Conservation (phyloP, 257 asterid species). For the Przewalskia tangutica region DNA sequence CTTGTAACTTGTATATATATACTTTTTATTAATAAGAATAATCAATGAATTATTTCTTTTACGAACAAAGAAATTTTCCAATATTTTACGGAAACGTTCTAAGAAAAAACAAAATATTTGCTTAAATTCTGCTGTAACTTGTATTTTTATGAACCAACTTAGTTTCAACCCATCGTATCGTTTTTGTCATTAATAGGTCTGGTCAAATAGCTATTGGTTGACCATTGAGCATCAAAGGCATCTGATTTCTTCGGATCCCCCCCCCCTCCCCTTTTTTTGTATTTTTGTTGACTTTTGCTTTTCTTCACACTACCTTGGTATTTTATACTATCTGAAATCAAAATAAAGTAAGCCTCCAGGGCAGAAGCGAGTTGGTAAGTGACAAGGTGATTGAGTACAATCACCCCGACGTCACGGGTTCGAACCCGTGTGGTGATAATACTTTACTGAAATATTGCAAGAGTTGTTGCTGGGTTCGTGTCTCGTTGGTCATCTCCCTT, state of each 20-base stretch:
- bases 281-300: neutral
- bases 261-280: too few relatives aligned
- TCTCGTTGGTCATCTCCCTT: too few relatives aligned
- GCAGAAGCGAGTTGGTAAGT: too few relatives aligned
- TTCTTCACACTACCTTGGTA: neutral
- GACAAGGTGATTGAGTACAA: too few relatives aligned
- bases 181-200: neutral
- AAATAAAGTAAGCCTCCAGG: neutral
- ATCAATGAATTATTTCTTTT: too few relatives aligned
- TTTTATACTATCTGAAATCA: neutral
- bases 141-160: neutral
- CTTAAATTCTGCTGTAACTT: neutral
- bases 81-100: neutral
- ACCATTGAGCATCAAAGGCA: neutral
- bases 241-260: neutral
- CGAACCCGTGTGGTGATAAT: too few relatives aligned
- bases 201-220: neutral
- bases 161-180: neutral
- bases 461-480: too few relatives aligned
- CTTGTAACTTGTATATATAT: too few relatives aligned
- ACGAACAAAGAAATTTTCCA: neutral
- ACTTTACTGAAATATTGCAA: too few relatives aligned
- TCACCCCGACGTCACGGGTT: too few relatives aligned
- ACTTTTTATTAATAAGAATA: too few relatives aligned
- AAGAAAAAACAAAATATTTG: neutral